Evolutionary conservation across 306 rosid genomes (phyloP), one percentile per base, ranked within the genome.

Genomic region (Psophocarpus tetragonolobus): DNA sequence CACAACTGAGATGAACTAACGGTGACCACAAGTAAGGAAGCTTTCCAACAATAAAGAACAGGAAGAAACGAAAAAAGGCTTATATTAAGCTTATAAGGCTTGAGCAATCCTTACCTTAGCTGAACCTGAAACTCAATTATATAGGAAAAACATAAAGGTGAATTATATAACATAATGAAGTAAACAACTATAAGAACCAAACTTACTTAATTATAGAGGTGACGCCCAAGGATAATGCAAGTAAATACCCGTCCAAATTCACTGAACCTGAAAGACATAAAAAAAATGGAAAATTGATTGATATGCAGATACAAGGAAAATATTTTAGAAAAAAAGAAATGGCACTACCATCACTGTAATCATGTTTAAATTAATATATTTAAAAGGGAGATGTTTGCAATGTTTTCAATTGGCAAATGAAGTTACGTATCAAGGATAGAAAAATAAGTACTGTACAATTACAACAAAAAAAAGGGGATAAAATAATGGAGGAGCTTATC

Each of bases 211-310:
- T 60, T 77, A 92, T 80, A 74, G 98, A 89, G 64, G 91, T 61
- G 77, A 92, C 92, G n/a, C 98, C 98, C 92, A 94, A 64, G 36
- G 88, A 92, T 65, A 90, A 6, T 64, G 97, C 98, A 81, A 94
- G 89, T 84, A 87, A 83, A 83, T 90, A 94, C 66, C 98, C 98
- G 78, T 89, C 90, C 68, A 76, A 58, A 76, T 78, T 68, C 60
- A 82, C 80, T 17, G 93, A 87, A 77, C 92, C 98, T 94, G 91
- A 75, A 84, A 27, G 71, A 32, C 24, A 33, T 23, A 79, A 74
- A 26, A 64, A 72, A 82, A 54, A 47, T 12, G 57, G 38, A 27
- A 75, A 68, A 74, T 15, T 76, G 54, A 72, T 45, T 74, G 23
- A 56, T 26, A 74, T 30, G 41, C 61, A 68, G 38, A 78, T 64